phyloP scores from a whole-genome alignment of 805 yeast genomes.

The Lipomyces kockii region DNA sequence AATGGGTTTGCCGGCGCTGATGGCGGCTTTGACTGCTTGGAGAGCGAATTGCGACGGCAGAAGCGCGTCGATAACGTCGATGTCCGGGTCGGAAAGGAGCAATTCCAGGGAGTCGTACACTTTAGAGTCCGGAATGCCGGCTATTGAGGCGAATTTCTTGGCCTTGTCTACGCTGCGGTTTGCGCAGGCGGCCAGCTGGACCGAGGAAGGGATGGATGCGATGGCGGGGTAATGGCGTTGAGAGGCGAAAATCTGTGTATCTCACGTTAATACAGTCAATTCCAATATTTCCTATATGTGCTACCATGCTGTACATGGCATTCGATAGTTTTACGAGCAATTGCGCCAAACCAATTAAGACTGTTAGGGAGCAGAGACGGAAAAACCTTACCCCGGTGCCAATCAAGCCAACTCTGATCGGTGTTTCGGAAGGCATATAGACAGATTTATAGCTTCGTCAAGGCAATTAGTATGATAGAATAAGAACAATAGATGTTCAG shows the following conservation, averaged over 20 bases:
- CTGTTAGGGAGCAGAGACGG: not conserved
- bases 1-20: constrained; percentile 76
- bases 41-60: constrained; percentile 86
- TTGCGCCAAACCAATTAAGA: not conserved
- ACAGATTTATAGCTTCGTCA: not conserved
- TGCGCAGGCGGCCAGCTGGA: constrained; percentile 69
- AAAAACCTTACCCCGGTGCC: constrained; percentile 42
- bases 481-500: not conserved
- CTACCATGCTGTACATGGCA: not conserved
- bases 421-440: constrained; percentile 5
- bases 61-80: constrained; percentile 81
- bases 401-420: constrained; percentile 43
- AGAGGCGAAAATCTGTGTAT: constrained; percentile 71
- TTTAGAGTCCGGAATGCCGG: constrained; percentile 55
- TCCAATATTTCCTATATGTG: not conserved
- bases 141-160: constrained; percentile 69
- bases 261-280: not conserved
- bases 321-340: not conserved
- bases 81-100: constrained; percentile 65
- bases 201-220: constrained; percentile 52
- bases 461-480: not conserved
- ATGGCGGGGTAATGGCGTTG: constrained; percentile 79
- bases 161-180: constrained; percentile 89
- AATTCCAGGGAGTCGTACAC: constrained; percentile 67
- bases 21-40: constrained; percentile 68